Percentiles rank a stretch among this genome's conserved stretches.
Evolutionary conservation across 108 stramenopile species (phyloP).

Genomic region (Conticribra weissflogii): DNA sequence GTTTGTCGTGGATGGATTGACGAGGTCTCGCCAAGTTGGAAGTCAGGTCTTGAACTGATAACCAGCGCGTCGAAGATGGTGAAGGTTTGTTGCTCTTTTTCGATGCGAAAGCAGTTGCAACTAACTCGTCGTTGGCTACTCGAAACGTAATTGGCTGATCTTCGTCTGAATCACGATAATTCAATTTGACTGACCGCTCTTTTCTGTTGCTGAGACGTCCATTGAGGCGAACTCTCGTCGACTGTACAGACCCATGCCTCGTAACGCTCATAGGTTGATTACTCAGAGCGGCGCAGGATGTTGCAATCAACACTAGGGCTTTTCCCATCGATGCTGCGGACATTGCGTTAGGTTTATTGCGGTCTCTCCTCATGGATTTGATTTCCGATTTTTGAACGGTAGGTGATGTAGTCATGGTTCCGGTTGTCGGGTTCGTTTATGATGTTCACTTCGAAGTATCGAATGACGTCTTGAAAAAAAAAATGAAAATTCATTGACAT

Average conservation of each 20-base stretch:
- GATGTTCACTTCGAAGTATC: no score
- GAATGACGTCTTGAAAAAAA: no score
- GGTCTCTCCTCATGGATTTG: no score
- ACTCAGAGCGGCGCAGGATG: slow-evolving; percentile 21
- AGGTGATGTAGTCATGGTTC: no score
- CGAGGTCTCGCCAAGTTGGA: not conserved
- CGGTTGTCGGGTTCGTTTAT: no score
- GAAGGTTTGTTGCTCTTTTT: not conserved
- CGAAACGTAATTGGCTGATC: slow-evolving; percentile 3
- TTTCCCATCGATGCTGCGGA: slow-evolving; percentile 26
- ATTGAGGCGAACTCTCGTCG: not conserved
- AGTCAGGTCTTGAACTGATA: not conserved
- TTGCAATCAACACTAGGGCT: slow-evolving; percentile 18
- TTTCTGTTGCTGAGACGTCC: not conserved
- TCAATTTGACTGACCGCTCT: not conserved
- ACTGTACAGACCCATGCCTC: not conserved
- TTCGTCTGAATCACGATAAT: slow-evolving; percentile 6
- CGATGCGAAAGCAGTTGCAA: not conserved
- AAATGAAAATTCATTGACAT: no score
- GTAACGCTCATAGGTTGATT: not conserved
- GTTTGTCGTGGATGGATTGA: slow-evolving; percentile 1
- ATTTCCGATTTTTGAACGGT: no score
- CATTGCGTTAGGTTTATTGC: slow-evolving; percentile 6
- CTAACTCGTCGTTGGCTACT: not conserved
- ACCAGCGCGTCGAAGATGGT: slow-evolving; percentile 1